These are phyloP conservation scores for Trichothecium roseum DNA, from an alignment of 2,329 filamentous ascomycete genomes.

Conservation along the genomic window DNA sequence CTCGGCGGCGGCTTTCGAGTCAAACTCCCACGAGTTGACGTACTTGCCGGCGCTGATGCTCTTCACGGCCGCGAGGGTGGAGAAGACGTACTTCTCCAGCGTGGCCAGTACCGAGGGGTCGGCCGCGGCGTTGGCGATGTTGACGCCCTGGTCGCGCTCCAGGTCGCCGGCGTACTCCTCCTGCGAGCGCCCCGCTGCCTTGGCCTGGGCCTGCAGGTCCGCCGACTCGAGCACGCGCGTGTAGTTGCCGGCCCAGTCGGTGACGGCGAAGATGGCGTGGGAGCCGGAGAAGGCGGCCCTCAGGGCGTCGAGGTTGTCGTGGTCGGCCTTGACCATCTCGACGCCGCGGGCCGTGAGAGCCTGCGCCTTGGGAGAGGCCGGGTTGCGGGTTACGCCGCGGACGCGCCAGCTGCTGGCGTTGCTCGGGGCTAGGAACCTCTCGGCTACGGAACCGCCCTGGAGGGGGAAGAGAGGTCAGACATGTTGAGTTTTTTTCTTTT, in stretches of 20 bases:
- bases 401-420: constrained; percentile 6
- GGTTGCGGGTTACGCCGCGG: constrained; percentile 8
- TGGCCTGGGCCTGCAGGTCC: no score
- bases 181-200: background rate
- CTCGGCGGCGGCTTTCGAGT: constrained; percentile 34
- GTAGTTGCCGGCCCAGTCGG: constrained; percentile 6
- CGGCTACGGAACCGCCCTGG: constrained; percentile 9
- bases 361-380: background rate
- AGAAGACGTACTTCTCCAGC: constrained; percentile 30
- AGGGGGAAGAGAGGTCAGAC: no score
- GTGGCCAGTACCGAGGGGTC: constrained; percentile 5
- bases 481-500: no score
- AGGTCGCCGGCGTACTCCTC: constrained; percentile 8
- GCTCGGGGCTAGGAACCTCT: constrained; percentile 6
- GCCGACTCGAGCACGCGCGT: no score
- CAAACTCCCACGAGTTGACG: constrained; percentile 35
- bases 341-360: constrained; percentile 4
- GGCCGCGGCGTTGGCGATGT: constrained; percentile 9
- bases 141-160: constrained; percentile 9
- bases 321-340: constrained; percentile 8
- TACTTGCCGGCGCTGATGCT: constrained; percentile 29
- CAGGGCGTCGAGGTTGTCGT: constrained; percentile 4
- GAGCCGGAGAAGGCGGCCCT: constrained; percentile 7
- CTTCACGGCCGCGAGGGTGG: no score
- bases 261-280: constrained; percentile 7